Evolutionary conservation across 352 stramenopile genomes (phyloP).

Genomic region (Plasmopara halstedii): DNA sequence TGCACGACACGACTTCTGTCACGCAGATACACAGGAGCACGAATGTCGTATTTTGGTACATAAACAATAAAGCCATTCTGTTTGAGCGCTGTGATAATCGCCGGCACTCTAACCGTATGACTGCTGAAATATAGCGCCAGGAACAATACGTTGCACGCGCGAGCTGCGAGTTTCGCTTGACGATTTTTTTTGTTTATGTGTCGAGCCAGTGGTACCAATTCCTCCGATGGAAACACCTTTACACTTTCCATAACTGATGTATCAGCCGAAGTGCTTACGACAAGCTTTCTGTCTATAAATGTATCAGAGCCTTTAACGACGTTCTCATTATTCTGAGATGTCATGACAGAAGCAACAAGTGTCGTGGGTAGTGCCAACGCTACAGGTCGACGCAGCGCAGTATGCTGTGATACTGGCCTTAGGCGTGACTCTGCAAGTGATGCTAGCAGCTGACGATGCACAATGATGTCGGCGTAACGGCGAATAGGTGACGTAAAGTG

Average conservation of each 20-base stretch:
- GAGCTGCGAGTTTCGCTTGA: conserved; percentile 82
- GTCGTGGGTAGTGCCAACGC: conserved; percentile 33
- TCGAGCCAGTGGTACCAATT: conserved; percentile 73
- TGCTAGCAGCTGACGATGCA: conserved; percentile 84
- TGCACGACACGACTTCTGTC: conserved; percentile 84
- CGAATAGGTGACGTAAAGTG: conserved; percentile 91
- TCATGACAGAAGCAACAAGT: conserved; percentile 49
- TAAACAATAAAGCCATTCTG: conserved; percentile 92
- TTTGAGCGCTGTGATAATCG: conserved; percentile 86
- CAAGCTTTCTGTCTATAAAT: conserved; percentile 50
- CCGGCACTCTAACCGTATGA: conserved; percentile 71
- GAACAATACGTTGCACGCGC: conserved; percentile 88
- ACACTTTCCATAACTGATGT: conserved; percentile 11
- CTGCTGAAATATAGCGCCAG: conserved; percentile 90
- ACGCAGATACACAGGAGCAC: conserved; percentile 86
- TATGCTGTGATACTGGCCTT: not conserved
- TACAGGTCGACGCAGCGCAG: not conserved
- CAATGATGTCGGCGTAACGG: conserved; percentile 86
- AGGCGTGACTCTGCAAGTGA: conserved; percentile 23
- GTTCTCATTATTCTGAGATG: conserved; percentile 39
- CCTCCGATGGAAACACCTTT: conserved; percentile 37
- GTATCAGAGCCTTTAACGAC: conserved; percentile 62
- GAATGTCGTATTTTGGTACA: conserved; percentile 88
- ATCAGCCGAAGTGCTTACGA: conserved; percentile 14
- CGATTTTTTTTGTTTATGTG: conserved; percentile 89